phyloP scores from a whole-genome alignment of 306 rosid genomes.

The Pyrus communis region DNA sequence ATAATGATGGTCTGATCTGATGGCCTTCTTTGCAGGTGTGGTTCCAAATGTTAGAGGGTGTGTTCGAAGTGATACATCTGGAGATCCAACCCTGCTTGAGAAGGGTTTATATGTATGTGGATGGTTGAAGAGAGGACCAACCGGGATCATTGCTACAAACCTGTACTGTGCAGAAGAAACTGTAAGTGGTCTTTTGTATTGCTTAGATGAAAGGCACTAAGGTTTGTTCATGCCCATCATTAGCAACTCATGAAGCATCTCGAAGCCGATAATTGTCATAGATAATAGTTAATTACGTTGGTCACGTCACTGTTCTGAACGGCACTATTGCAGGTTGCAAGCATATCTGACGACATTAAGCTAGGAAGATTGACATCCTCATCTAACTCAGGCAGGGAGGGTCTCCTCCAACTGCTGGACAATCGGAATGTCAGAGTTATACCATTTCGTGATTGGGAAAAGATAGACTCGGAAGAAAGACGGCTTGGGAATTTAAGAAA shows the following conservation, averaged over 20 bases:
- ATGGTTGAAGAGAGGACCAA: conserved; percentile 98
- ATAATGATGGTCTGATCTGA: conserved; percentile 3
- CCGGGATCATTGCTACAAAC: conserved; percentile 92
- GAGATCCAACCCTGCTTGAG: conserved; percentile 39
- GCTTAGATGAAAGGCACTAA: neutral
- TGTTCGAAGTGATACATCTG: conserved; percentile 43
- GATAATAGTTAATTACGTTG: neutral
- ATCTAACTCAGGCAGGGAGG: conserved; percentile 49
- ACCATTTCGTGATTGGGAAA: conserved; percentile 66
- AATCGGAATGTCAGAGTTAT: conserved; percentile 46
- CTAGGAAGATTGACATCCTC: conserved; percentile 33
- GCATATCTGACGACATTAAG: conserved; percentile 70
- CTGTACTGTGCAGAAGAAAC: conserved; percentile 88
- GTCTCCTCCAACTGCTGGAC: conserved; percentile 53
- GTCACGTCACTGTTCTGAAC: conserved; percentile 17
- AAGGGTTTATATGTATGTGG: conserved; percentile 88
- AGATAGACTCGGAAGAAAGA: conserved; percentile 71
- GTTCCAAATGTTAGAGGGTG: conserved; percentile 80
- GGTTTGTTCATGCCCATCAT: neutral
- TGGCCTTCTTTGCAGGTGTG: conserved; percentile 47
- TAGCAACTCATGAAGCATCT: neutral
- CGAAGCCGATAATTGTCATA: neutral
- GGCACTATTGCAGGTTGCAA: conserved; percentile 65
- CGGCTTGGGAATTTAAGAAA: conserved; percentile 46
- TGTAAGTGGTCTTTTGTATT: conserved; percentile 29